phyloP scores from a whole-genome alignment of 306 rosid species.

The Carpinus viminea region DNA sequence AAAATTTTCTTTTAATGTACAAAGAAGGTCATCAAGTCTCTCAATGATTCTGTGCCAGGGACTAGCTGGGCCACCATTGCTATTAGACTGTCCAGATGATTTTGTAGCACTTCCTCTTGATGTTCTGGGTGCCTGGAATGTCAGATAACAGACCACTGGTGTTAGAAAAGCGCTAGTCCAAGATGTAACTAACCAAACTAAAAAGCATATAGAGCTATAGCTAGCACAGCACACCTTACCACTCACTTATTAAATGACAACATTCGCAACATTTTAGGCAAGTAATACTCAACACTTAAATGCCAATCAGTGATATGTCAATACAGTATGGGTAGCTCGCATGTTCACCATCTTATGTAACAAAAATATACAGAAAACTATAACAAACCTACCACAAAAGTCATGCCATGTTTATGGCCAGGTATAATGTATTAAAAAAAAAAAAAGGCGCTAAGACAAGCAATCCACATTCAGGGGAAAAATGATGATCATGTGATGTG shows the following conservation, averaged over 20 bases:
- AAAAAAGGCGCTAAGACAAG: background rate
- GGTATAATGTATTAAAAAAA: background rate
- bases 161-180: conserved; percentile 14
- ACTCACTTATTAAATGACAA: conserved; percentile 1
- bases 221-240: background rate
- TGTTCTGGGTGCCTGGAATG: conserved; percentile 60
- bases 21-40: conserved; percentile 59
- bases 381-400: conserved; percentile 1
- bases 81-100: conserved; percentile 42
- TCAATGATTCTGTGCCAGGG: conserved; percentile 58
- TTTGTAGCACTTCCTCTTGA: conserved; percentile 39
- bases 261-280: background rate
- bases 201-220: background rate
- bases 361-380: conserved; percentile 2
- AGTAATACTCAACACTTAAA: background rate
- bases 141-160: conserved; percentile 30
- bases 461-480: background rate
- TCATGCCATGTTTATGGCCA: background rate
- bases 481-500: background rate
- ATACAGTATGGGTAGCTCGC: background rate
- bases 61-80: conserved; percentile 40
- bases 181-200: conserved; percentile 14
- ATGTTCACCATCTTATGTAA: background rate
- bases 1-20: conserved; percentile 62
- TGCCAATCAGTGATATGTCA: background rate